phyloP scores from a whole-genome alignment of 306 rosid genomes.

The Quercus mongolica region DNA sequence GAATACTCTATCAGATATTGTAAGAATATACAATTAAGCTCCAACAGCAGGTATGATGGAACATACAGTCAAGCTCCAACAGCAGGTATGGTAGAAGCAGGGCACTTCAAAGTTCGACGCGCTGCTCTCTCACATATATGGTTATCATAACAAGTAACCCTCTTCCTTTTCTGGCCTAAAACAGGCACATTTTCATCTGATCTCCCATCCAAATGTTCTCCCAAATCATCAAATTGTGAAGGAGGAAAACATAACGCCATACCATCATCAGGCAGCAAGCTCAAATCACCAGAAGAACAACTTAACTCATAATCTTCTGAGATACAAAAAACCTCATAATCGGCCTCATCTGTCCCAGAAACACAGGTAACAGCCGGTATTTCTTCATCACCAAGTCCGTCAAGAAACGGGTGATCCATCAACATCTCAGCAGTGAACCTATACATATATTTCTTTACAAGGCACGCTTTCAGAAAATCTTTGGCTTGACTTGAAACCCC shows the following conservation, averaged over 20 bases:
- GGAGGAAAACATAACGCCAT: neutral
- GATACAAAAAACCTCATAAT: too few relatives aligned
- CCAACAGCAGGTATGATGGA: too few relatives aligned
- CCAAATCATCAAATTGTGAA: neutral
- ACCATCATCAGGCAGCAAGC: neutral
- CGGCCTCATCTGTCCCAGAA: neutral
- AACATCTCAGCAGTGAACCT: conserved; percentile 35
- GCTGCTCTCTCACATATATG: too few relatives aligned
- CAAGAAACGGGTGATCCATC: conserved; percentile 9
- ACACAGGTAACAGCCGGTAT: neutral
- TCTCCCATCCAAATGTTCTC: neutral
- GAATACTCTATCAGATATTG: too few relatives aligned
- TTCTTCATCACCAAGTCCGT: neutral
- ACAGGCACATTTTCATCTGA: neutral
- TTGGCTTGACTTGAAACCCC: conserved; percentile 12
- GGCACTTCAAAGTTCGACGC: neutral
- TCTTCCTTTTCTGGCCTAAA: neutral
- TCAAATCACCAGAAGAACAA: neutral
- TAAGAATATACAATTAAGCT: too few relatives aligned
- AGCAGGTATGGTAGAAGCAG: neutral
- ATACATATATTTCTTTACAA: conserved; percentile 2
- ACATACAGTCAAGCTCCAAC: neutral
- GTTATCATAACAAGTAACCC: too few relatives aligned
- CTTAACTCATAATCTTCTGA: neutral
- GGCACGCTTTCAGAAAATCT: conserved; percentile 25